These are phyloP conservation scores for Colletotrichum coccodes DNA, from an alignment of 2,329 filamentous ascomycete genomes.

Conservation along the genomic window DNA sequence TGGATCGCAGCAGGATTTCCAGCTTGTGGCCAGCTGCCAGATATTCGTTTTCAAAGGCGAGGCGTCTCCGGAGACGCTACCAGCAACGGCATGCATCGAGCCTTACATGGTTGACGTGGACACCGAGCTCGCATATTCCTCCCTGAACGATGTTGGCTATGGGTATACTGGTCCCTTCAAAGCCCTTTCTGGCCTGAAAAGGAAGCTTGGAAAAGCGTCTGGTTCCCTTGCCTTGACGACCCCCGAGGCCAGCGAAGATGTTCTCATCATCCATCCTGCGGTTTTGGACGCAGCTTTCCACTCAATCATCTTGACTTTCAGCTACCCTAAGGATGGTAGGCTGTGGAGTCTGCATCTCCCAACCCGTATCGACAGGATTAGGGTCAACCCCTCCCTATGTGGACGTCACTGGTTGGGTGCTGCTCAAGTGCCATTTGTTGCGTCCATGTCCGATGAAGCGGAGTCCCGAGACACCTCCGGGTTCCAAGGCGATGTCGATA, in stretches of 20 bases:
- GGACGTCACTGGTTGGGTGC: neutral
- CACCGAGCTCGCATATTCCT: slow-evolving; percentile 2
- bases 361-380: slow-evolving; percentile 35
- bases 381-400: neutral
- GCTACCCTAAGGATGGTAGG: slow-evolving; percentile 43
- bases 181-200: neutral
- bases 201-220: slow-evolving; percentile 4
- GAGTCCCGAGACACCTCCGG: neutral
- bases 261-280: slow-evolving; percentile 39
- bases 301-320: slow-evolving; percentile 41
- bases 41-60: neutral
- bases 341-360: slow-evolving; percentile 45
- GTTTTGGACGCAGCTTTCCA: slow-evolving; percentile 48
- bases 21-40: slow-evolving; percentile 25
- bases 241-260: slow-evolving; percentile 33
- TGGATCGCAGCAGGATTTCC: neutral
- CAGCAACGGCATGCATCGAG: neutral
- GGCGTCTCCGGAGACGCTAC: neutral
- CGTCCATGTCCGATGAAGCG: neutral
- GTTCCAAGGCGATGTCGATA: slow-evolving; percentile 18
- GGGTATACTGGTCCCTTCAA: slow-evolving; percentile 8
- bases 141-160: slow-evolving; percentile 8
- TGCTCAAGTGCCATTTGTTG: neutral
- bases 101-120: slow-evolving; percentile 5
- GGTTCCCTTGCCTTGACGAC: neutral